These are phyloP conservation scores for Entophlyctis helioformis DNA, from an alignment of 192 early-diverging fungal genomes.

Conservation along the genomic window DNA sequence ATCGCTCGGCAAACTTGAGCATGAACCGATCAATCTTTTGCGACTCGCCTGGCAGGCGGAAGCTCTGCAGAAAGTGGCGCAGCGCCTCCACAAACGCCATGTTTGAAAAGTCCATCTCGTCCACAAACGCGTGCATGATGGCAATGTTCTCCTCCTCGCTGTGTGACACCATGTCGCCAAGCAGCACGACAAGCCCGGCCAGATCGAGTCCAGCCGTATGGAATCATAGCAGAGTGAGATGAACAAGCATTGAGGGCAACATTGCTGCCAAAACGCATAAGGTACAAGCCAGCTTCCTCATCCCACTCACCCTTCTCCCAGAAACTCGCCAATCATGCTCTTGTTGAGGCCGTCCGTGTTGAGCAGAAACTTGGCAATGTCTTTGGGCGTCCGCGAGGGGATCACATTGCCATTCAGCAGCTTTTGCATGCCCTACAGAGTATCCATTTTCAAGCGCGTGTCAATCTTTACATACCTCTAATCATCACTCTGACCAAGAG, in stretches of 20 bases:
- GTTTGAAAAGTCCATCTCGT: slow-evolving; percentile 68
- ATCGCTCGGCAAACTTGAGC: slow-evolving; percentile 94
- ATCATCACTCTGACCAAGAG: too few relatives aligned
- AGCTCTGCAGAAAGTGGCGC: slow-evolving; percentile 71
- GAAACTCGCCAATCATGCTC: slow-evolving; percentile 78
- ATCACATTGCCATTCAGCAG: slow-evolving; percentile 59
- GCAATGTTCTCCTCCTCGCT: slow-evolving; percentile 79
- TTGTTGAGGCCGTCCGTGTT: slow-evolving; percentile 76
- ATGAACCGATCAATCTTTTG: slow-evolving; percentile 97
- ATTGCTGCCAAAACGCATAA: too few relatives aligned
- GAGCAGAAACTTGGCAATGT: slow-evolving; percentile 65
- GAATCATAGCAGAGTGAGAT: slow-evolving; percentile 82
- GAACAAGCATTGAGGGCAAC: too few relatives aligned
- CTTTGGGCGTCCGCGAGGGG: slow-evolving; percentile 46
- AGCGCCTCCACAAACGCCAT: slow-evolving; percentile 71
- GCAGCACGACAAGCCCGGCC: slow-evolving; percentile 67
- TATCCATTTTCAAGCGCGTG: too few relatives aligned
- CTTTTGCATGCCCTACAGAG: slow-evolving; percentile 68
- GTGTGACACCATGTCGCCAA: slow-evolving; percentile 64
- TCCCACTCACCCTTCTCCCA: slow-evolving; percentile 71
- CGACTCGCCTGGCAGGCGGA: slow-evolving; percentile 84
- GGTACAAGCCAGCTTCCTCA: too few relatives aligned
- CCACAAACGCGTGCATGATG: slow-evolving; percentile 96
- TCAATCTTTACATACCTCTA: too few relatives aligned
- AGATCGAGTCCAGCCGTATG: slow-evolving; percentile 81